Base-by-base conservation (phyloP, 2,329 filamentous ascomycete genomes). In the Bretziella fagacearum region DNA sequence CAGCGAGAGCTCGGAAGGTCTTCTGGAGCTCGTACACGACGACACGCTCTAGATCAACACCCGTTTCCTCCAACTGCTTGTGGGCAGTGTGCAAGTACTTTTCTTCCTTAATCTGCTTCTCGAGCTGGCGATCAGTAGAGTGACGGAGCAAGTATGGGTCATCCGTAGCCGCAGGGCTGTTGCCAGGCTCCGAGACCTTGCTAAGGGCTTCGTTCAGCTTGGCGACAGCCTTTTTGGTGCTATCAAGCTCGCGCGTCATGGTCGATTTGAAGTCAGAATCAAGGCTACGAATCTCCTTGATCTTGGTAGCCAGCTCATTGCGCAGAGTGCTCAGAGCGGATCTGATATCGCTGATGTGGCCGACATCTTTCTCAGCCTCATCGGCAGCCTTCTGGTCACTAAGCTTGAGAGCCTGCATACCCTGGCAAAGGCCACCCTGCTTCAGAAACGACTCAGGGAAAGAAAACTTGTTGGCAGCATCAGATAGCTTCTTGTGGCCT, bases 21-120 rank as follows among this genome's bases (percentile, higher is more conserved):
- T 96, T 96, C 59, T 98, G 91, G 35, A 98, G 93, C 63, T 98
- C 91, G 54, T 87, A 85, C 11, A 98, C 85, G 1, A 98, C 85
- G 53, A 98, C 96, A 0, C 85, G 83, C 63, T 98, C 91, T 2
- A 98, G 74, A 63, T 98, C 91, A 51, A 87, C 81, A 2, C 91
- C 91, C 13, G 91, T 96, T 54, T 77, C 84, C 61, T 98, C 91
- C 11, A 98, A 71, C 59, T 98, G 96, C 44, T 95, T 70, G 57
- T 93, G 95, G 7, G 91, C 91, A 82, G 87, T 75, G 59, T 96
- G 91, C 15, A 98, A 65, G 57, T 98, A 98, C 59, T 96, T 96
- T 59, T 98, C 91, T 61, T 98, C 91, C 54, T 94, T 84, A 48
- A 98, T 77, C 62, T 96, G 91, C 57, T 77, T 81, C 62, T 94